Base-by-base conservation (phyloP, 305 asterid species). In the Fraxinus velutina region DNA sequence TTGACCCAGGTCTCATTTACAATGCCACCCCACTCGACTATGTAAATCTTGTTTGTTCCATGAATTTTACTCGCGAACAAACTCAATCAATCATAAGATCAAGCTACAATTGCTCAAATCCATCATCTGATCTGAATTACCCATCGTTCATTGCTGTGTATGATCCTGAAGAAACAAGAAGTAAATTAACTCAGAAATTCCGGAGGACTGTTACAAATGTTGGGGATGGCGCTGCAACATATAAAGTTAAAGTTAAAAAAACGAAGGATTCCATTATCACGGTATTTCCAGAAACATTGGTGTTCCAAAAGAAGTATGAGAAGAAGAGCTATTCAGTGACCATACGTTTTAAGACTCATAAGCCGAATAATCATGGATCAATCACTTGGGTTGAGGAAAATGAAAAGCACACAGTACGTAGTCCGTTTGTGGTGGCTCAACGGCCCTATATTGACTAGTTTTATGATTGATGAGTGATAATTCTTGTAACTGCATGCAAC, bases 1-100 rank as follows among this genome's bases (percentile, higher is more conserved):
- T 88, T n/a, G 85, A 89, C 55, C 89, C 90, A 6, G 90, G 89
- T 2, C 92, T 89, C 12, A 44, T 89, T 0, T 87, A 89, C 12
- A 89, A 89, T 33, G 83, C 84, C 2, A 75, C 87, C n/a, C 29
- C 68, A 5, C 88, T 83, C 13, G 90, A 86, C 39, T 75, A 82
- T 0, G 88, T 83, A 0, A 83, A 89, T 75, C 87, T 85, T 2
- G 86, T 89, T 0, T 86, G 89, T 74, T 77, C 89, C 47, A 85
- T 87, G 92, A 87, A 87, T 76, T 87, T 81, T 82, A 86, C 86
- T 0, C 15, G 34, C 0, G 64, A 84, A 21, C 85, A 89, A 47
- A 87, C 87, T 30, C 86, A 32, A 19, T 73, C 85, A 1, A 60
- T 89, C 79, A 79, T 83, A 17, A 76, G 85, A 73, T 85, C 88